Evolutionary conservation across 2,329 filamentous ascomycete species (phyloP).

Genomic region (Tympanopsis confertula): DNA sequence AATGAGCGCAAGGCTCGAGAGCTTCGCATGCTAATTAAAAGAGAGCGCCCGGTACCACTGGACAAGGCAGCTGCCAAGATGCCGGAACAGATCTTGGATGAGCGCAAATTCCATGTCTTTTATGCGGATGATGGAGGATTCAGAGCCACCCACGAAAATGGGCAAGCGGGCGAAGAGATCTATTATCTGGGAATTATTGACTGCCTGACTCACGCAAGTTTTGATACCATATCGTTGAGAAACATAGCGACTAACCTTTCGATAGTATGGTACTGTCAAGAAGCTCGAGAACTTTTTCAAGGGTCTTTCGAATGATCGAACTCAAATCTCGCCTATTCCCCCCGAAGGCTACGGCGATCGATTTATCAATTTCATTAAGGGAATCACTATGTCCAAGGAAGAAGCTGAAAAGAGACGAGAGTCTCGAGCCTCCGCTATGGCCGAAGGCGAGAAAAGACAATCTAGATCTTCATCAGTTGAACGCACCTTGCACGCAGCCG

Average conservation of each 20-base stretch:
- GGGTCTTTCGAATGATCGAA: conserved; percentile 70
- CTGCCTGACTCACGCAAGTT: conserved; percentile 85
- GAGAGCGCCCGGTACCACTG: conserved; percentile 87
- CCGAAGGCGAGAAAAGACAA: not conserved
- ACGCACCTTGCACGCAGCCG: not conserved
- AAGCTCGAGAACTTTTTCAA: conserved; percentile 96
- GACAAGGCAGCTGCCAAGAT: conserved; percentile 72
- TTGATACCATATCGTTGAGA: not conserved
- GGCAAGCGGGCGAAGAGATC: conserved; percentile 74
- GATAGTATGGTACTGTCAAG: conserved; percentile 83
- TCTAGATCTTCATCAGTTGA: not conserved
- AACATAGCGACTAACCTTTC: conserved; percentile 5
- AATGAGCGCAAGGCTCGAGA: conserved; percentile 84
- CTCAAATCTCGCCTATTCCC: conserved; percentile 83
- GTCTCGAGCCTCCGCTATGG: not conserved
- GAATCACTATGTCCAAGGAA: conserved; percentile 81
- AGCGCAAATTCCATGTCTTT: conserved; percentile 56
- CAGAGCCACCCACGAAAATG: conserved; percentile 82
- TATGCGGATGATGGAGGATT: conserved; percentile 88
- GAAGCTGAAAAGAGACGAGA: conserved; percentile 58
- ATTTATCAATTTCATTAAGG: conserved; percentile 83
- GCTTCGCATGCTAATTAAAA: conserved; percentile 80
- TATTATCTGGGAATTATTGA: conserved; percentile 99
- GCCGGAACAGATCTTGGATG: conserved; percentile 76
- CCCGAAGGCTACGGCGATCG: conserved; percentile 86